Evolutionary conservation across 1,284 basidiomycete species (phyloP).

Genomic region (Neonothopanus nambi): DNA sequence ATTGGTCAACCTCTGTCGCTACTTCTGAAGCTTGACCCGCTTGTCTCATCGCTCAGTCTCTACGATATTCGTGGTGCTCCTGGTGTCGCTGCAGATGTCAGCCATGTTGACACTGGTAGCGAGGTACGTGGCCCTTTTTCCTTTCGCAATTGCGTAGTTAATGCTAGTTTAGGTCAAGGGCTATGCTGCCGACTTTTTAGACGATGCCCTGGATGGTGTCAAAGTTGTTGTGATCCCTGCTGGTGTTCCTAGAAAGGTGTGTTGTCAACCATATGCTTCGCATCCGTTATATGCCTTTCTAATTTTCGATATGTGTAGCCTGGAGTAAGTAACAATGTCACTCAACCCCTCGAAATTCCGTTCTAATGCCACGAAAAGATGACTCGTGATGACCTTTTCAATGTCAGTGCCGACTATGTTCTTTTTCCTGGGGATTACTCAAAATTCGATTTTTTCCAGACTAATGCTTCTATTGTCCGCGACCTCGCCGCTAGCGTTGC

Average conservation of each 20-base stretch:
- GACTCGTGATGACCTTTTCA: conserved; percentile 99
- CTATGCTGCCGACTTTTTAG: conserved; percentile 82
- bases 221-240: conserved; percentile 97
- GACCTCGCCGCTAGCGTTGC: conserved; percentile 91
- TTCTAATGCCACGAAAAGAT: conserved; percentile 54
- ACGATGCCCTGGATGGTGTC: conserved; percentile 82
- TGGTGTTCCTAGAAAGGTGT: conserved; percentile 93
- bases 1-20: conserved; percentile 92
- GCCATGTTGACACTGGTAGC: conserved; percentile 90
- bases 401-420: conserved; percentile 55
- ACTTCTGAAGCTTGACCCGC: conserved; percentile 83
- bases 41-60: conserved; percentile 76
- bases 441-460: conserved; percentile 42
- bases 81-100: conserved; percentile 91
- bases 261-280: too few species aligned
- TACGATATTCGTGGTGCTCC: conserved; percentile 94
- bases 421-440: neutral
- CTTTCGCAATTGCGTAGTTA: conserved; percentile 12
- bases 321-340: conserved; percentile 58
- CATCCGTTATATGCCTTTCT: conserved; percentile 20
- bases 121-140: conserved; percentile 52
- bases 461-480: conserved; percentile 94
- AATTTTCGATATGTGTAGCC: conserved; percentile 48
- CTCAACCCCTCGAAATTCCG: neutral
- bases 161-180: conserved; percentile 63